These are phyloP conservation scores for Neurospora crassa DNA, from an alignment of 2,329 filamentous ascomycete species.

Conservation along the genomic window DNA sequence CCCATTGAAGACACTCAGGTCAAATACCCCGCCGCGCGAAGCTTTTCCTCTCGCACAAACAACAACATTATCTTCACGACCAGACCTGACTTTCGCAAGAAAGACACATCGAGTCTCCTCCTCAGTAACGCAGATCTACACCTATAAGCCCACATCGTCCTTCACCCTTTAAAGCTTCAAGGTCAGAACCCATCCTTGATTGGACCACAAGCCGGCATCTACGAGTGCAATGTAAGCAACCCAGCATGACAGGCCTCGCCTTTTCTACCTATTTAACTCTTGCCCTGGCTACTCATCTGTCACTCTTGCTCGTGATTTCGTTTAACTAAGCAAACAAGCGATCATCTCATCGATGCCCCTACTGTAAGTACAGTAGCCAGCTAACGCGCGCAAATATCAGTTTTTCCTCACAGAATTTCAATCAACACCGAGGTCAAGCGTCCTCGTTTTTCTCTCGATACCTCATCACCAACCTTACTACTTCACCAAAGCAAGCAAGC, in stretches of 20 bases:
- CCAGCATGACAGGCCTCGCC: not conserved
- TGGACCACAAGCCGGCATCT: not conserved
- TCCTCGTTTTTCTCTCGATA: not conserved
- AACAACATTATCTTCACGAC: not conserved
- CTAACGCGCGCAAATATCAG: not conserved
- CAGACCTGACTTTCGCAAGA: not conserved
- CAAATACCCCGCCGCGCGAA: not conserved
- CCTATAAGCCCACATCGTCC: not conserved
- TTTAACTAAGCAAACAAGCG: not conserved
- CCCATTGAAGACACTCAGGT: not conserved
- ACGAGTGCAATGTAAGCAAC: not conserved
- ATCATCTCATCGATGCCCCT: not conserved
- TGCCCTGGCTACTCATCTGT: not conserved
- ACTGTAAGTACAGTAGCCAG: not conserved
- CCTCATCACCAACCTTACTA: not conserved
- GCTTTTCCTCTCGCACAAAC: not conserved
- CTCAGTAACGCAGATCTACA: not conserved
- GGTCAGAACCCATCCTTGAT: not conserved
- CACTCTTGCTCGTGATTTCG: not conserved
- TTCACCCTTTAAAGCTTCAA: not conserved
- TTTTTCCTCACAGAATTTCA: not conserved
- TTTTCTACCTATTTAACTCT: not conserved
- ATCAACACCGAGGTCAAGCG: not conserved
- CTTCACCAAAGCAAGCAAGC: not conserved
- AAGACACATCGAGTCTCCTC: not conserved